Evolutionary conservation across 495 filamentous ascomycete genomes (phyloP).

Genomic region (Zalerion maritima): DNA sequence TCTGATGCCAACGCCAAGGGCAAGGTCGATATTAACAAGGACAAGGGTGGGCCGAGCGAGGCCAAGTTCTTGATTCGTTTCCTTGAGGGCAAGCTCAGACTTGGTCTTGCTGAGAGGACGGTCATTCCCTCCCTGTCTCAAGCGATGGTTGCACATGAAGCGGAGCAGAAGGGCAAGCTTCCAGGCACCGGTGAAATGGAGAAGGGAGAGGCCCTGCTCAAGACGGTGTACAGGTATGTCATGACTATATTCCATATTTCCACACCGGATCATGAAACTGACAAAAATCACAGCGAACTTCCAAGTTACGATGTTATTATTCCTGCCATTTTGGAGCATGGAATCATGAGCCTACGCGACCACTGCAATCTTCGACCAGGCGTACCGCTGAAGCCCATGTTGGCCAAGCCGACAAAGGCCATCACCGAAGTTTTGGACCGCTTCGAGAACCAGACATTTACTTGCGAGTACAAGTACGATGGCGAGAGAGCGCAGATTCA

Average conservation of each 20-base stretch:
- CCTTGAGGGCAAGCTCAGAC: constrained; percentile 80
- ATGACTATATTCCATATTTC: neutral
- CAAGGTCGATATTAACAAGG: constrained; percentile 77
- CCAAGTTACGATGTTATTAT: constrained; percentile 94
- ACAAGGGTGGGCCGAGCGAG: constrained; percentile 89
- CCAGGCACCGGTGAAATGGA: constrained; percentile 61
- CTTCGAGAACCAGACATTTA: constrained; percentile 89
- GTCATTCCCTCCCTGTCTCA: constrained; percentile 80
- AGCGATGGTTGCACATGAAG: constrained; percentile 72
- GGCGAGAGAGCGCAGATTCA: constrained; percentile 96
- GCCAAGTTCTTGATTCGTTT: constrained; percentile 88
- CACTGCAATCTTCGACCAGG: constrained; percentile 89
- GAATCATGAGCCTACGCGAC: constrained; percentile 65
- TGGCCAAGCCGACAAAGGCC: constrained; percentile 97
- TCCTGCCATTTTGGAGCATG: constrained; percentile 71
- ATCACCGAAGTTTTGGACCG: constrained; percentile 96
- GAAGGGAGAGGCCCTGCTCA: constrained; percentile 71
- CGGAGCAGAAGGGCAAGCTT: constrained; percentile 45
- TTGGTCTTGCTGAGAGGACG: constrained; percentile 85
- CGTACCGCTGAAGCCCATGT: constrained; percentile 94
- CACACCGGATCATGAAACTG: constrained; percentile 7
- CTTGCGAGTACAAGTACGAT: constrained; percentile 98
- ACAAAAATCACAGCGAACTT: constrained; percentile 46
- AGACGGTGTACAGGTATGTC: constrained; percentile 71
- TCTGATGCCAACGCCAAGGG: constrained; percentile 58